Percentiles rank a stretch among this genome's conserved stretches.
phyloP scores from a whole-genome alignment of 164 flowering plant species.

The Magnolia kwangsiensis region DNA sequence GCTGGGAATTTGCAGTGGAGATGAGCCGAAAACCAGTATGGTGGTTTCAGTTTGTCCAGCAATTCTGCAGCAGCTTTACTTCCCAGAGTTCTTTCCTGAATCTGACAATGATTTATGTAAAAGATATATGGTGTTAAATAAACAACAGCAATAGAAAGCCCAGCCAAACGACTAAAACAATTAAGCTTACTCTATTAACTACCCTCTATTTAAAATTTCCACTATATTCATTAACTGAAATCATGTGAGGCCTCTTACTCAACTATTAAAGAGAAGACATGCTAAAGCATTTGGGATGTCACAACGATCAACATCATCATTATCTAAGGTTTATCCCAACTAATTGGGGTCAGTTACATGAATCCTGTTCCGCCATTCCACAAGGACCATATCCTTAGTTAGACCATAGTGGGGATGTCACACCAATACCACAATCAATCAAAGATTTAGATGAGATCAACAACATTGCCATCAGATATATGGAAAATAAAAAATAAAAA shows the following conservation, averaged over 20 bases:
- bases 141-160: not conserved
- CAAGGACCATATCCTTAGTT: too few relatives aligned
- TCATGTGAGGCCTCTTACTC: too few relatives aligned
- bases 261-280: not conserved
- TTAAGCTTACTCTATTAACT: too few relatives aligned
- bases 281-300: not conserved
- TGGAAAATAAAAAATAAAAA: too few relatives aligned
- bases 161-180: not conserved
- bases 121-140: not conserved
- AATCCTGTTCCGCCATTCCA: too few relatives aligned
- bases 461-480: not conserved
- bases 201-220: not conserved
- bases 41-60: slow-evolving; percentile 71
- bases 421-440: too few relatives aligned
- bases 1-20: slow-evolving; percentile 95
- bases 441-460: not conserved
- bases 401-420: too few relatives aligned
- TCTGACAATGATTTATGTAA: slow-evolving; percentile 29
- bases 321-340: too few relatives aligned
- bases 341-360: too few relatives aligned
- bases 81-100: slow-evolving; percentile 66
- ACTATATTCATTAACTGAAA: not conserved
- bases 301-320: not conserved
- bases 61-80: slow-evolving; percentile 81
- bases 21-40: slow-evolving; percentile 98